These are phyloP conservation scores for Eucalyptus fibrosa DNA, from an alignment of 345 rosid species.

Conservation along the genomic window DNA sequence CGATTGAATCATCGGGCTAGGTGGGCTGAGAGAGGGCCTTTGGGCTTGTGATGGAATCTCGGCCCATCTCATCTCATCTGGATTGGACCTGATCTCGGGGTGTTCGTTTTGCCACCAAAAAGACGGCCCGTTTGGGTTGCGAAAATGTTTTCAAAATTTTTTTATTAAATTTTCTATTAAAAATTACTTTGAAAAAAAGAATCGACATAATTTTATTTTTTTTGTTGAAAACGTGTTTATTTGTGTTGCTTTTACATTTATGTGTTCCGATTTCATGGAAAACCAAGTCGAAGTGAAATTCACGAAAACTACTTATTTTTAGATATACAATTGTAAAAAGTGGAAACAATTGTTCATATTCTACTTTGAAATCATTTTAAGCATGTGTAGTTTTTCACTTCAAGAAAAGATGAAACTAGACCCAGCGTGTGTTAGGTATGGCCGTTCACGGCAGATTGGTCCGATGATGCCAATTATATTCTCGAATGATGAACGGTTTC, in stretches of 20 bases:
- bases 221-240: background rate
- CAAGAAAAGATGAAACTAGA: background rate
- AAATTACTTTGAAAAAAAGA: background rate
- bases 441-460: too few species aligned
- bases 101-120: background rate
- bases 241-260: rapidly evolving
- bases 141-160: background rate
- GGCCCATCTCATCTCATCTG: background rate
- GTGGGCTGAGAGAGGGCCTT: background rate
- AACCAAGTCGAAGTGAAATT: background rate
- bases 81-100: background rate
- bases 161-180: background rate
- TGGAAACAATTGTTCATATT: background rate
- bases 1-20: background rate
- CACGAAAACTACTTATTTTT: background rate
- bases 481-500: background rate
- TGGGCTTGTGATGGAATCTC: background rate
- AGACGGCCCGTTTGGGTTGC: background rate
- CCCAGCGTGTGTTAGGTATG: too few species aligned
- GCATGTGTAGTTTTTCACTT: background rate
- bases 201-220: background rate
- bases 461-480: background rate
- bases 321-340: background rate
- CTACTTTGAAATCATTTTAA: background rate
- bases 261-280: background rate